A percentile compares a stretch with the other conserved stretches of the same genome.
Evolutionary conservation across 164 flowering plant species (phyloP).

Genomic region (Santalum album): DNA sequence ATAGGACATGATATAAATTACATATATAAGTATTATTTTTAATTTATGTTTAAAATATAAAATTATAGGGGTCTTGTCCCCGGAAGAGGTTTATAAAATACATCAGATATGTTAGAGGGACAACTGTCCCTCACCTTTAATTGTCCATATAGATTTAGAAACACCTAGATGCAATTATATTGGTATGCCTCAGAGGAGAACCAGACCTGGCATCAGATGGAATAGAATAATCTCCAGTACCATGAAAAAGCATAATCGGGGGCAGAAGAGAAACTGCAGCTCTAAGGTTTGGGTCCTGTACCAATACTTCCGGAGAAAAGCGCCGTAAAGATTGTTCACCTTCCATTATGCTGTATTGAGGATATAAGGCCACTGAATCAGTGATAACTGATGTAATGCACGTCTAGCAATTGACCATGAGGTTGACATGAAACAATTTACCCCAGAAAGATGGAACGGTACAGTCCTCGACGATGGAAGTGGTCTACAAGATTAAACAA

Average conservation of each 20-base stretch:
- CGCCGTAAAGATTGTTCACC: conserved; percentile 57
- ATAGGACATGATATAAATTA: no score
- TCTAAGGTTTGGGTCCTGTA: conserved; percentile 41
- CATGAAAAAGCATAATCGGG: conserved; percentile 70
- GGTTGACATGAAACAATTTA: no score
- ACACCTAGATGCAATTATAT: not conserved
- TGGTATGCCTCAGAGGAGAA: conserved; percentile 5
- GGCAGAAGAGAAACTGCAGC: conserved; percentile 58
- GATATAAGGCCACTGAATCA: conserved; percentile 7
- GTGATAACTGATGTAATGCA: no score
- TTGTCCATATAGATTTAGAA: not conserved
- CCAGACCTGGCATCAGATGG: conserved; percentile 77
- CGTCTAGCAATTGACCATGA: no score
- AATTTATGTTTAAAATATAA: no score
- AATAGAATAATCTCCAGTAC: conserved; percentile 75
- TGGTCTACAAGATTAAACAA: conserved; percentile 66
- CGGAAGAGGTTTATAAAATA: no score
- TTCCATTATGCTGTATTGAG: conserved; percentile 79
- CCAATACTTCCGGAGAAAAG: conserved; percentile 73
- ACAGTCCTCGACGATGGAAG: conserved; percentile 69
- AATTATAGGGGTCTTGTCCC: no score
- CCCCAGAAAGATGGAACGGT: conserved; percentile 80
- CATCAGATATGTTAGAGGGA: no score
- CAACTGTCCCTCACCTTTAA: no score
- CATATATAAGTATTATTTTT: no score